phyloP scores from a whole-genome alignment of 1,284 basidiomycete species.

The Leccinum subrobustum region DNA sequence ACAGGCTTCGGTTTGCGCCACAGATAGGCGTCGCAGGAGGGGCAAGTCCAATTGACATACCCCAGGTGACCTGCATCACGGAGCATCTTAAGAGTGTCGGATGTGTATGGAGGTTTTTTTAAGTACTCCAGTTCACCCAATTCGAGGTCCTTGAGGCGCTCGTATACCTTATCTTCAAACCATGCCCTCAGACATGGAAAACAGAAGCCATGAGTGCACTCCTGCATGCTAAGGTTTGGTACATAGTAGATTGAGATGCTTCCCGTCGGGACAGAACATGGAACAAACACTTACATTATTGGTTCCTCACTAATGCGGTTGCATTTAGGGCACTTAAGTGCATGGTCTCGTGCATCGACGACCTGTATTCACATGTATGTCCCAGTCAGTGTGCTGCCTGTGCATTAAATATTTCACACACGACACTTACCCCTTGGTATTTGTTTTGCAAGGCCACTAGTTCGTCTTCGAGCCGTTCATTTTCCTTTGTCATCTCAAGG shows the following conservation, averaged over 20 bases:
- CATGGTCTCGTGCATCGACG: neutral
- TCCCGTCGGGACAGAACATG: neutral
- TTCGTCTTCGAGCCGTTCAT: neutral
- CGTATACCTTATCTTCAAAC: neutral
- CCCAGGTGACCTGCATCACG: neutral
- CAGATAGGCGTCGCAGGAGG: neutral
- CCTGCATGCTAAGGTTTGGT: neutral
- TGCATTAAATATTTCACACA: neutral
- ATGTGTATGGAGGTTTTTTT: neutral
- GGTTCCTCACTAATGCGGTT: neutral
- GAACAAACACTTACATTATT: neutral
- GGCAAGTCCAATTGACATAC: neutral
- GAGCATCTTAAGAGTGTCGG: neutral
- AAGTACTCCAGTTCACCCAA: neutral
- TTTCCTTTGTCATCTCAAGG: neutral
- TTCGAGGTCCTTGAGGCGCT: neutral
- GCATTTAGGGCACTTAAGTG: neutral
- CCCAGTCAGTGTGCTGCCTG: neutral
- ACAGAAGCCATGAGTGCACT: neutral
- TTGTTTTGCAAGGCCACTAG: neutral
- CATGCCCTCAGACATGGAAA: neutral
- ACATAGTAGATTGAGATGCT: neutral
- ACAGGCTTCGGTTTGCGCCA: neutral
- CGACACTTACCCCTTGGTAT: neutral
- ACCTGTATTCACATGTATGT: neutral